Evolutionary conservation across 768 basidiomycete species (phyloP).

Genomic region (Suillus decipiens): DNA sequence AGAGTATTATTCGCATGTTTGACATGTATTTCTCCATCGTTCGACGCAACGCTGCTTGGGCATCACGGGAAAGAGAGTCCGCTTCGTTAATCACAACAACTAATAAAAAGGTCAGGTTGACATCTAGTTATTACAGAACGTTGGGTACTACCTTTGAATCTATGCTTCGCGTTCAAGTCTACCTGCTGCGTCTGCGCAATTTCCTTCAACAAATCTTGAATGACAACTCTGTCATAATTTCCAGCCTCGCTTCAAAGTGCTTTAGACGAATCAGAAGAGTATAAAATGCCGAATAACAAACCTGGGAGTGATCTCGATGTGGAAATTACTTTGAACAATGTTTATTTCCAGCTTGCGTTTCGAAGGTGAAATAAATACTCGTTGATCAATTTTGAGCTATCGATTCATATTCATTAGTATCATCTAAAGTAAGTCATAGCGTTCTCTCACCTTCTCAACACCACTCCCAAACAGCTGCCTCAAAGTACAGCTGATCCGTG

Average conservation of each 20-base stretch:
- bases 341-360: conserved; percentile 95
- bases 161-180: conserved; percentile 90
- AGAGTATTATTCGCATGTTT: conserved; percentile 95
- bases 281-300: conserved; percentile 33
- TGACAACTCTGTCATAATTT: conserved; percentile 91
- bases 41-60: conserved; percentile 92
- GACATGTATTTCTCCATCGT: conserved; percentile 99
- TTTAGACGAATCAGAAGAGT: conserved; percentile 3
- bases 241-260: conserved; percentile 78
- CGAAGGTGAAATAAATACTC: conserved; percentile 92
- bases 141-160: conserved; percentile 82
- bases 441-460: conserved; percentile 76
- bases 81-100: conserved; percentile 99
- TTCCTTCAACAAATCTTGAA: conserved; percentile 96
- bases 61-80: conserved; percentile 91
- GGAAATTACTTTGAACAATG: conserved; percentile 96
- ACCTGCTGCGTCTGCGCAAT: conserved; percentile 99
- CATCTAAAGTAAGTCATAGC: neutral
- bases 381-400: conserved; percentile 96
- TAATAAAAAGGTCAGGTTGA: conserved; percentile 30
- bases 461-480: conserved; percentile 88
- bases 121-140: conserved; percentile 3
- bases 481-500: conserved; percentile 87
- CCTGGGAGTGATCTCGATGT: conserved; percentile 98
- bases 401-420: conserved; percentile 4